Evolutionary conservation across 805 yeast species (phyloP).

Genomic region (Kurtzmaniella cleridarum): DNA sequence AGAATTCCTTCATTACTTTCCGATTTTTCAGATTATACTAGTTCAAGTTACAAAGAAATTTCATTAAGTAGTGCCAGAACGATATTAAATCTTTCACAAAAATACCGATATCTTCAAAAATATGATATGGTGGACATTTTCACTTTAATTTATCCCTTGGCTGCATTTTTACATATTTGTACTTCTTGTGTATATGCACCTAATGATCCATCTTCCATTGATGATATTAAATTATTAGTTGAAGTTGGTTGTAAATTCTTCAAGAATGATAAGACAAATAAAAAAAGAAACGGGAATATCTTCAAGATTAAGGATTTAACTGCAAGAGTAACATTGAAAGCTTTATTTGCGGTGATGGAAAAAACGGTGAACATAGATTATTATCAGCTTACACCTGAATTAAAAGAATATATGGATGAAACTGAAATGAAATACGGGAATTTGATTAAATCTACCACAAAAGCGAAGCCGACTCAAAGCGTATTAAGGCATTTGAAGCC

Average conservation of each 20-base stretch:
- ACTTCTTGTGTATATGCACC: constrained; percentile 14
- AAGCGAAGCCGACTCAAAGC: too few species aligned
- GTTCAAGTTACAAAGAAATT: constrained; percentile 8
- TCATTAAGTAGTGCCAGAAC: constrained; percentile 15
- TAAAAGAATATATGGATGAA: constrained; percentile 1
- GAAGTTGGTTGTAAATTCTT: constrained; percentile 15
- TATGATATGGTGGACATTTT: constrained; percentile 9
- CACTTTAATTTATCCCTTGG: constrained; percentile 11
- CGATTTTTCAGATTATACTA: constrained; percentile 1
- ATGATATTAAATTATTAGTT: constrained; percentile 16
- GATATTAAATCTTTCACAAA: constrained; percentile 10
- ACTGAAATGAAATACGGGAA: neutral
- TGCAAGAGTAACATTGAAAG: too few species aligned
- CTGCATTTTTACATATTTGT: constrained; percentile 13
- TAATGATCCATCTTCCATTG: constrained; percentile 10
- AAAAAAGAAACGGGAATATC: neutral
- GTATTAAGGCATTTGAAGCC: too few species aligned
- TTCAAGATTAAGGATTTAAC: neutral
- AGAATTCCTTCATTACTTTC: constrained; percentile 11
- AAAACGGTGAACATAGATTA: too few species aligned
- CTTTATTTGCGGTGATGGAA: too few species aligned
- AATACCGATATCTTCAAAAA: constrained; percentile 3
- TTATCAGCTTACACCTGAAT: neutral
- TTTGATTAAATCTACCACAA: too few species aligned
- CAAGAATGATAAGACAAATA: constrained; percentile 1